These are phyloP conservation scores for Pseudognaphalium luteoalbum DNA, from an alignment of 129 eudicot species.

Conservation along the genomic window DNA sequence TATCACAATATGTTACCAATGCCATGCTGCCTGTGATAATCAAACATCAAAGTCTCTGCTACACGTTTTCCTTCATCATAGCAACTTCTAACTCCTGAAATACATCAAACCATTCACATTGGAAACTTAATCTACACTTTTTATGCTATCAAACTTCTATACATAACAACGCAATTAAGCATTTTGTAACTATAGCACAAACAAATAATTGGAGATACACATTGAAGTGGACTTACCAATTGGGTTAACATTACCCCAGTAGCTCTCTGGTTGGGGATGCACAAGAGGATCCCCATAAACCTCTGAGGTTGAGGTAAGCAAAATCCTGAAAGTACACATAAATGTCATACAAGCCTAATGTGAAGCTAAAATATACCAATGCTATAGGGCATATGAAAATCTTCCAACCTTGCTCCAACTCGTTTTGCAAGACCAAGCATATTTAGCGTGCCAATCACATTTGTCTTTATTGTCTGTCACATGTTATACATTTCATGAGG, in stretches of 20 bases:
- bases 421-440: slow-evolving; percentile 97
- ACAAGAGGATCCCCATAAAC: slow-evolving; percentile 93
- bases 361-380: neutral
- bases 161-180: neutral
- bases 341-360: slow-evolving; percentile 2
- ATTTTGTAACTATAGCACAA: neutral
- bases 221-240: slow-evolving; percentile 55
- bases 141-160: neutral
- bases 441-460: slow-evolving; percentile 85
- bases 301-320: slow-evolving; percentile 93
- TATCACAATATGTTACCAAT: slow-evolving; percentile 38
- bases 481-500: slow-evolving; percentile 16
- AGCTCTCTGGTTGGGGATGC: slow-evolving; percentile 85
- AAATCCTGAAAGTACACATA: slow-evolving; percentile 46
- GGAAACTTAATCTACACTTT: neutral
- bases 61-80: slow-evolving; percentile 87
- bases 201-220: neutral
- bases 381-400: neutral
- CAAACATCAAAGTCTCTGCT: slow-evolving; percentile 85
- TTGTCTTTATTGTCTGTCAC: slow-evolving; percentile 86
- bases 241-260: slow-evolving; percentile 98
- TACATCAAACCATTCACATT: slow-evolving; percentile 9
- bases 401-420: slow-evolving; percentile 82
- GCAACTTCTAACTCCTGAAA: slow-evolving; percentile 69
- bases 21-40: slow-evolving; percentile 80